Conservation (phyloP, 192 early-diverging fungal genomes). For the Pilobolus umbonatus region DNA sequence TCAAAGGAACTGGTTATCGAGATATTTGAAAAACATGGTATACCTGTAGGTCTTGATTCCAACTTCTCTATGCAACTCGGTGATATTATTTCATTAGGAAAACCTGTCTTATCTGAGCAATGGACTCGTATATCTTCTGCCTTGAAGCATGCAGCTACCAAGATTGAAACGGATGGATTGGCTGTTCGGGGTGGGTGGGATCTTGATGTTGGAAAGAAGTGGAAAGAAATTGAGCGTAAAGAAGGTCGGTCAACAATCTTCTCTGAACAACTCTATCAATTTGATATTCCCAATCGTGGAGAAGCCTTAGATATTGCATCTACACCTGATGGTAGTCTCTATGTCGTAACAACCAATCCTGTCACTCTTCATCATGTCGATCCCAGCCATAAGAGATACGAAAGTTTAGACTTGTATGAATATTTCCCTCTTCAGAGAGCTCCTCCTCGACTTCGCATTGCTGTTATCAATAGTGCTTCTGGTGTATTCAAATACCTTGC, state of each 20-base stretch:
- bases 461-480: conserved; percentile 33
- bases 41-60: conserved; percentile 65
- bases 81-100: conserved; percentile 41
- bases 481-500: conserved; percentile 39
- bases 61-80: conserved; percentile 61
- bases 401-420: conserved; percentile 62
- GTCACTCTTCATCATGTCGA: conserved; percentile 52
- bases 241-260: conserved; percentile 55
- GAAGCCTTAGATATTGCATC: conserved; percentile 58
- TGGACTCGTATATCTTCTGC: conserved; percentile 41
- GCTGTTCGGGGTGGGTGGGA: conserved; percentile 49
- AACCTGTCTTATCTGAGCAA: conserved; percentile 47
- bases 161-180: conserved; percentile 22
- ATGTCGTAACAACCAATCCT: conserved; percentile 57
- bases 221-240: conserved; percentile 51
- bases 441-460: conserved; percentile 44
- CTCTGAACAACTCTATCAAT: conserved; percentile 64
- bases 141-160: conserved; percentile 2
- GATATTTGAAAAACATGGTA: conserved; percentile 67
- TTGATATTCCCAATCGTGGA: conserved; percentile 60
- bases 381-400: conserved; percentile 42
- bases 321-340: conserved; percentile 48
- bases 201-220: conserved; percentile 38
- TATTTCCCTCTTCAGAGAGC: conserved; percentile 61
- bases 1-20: conserved; percentile 67